phyloP scores from a whole-genome alignment of 179 eudicot species.

The Spinacia oleracea region DNA sequence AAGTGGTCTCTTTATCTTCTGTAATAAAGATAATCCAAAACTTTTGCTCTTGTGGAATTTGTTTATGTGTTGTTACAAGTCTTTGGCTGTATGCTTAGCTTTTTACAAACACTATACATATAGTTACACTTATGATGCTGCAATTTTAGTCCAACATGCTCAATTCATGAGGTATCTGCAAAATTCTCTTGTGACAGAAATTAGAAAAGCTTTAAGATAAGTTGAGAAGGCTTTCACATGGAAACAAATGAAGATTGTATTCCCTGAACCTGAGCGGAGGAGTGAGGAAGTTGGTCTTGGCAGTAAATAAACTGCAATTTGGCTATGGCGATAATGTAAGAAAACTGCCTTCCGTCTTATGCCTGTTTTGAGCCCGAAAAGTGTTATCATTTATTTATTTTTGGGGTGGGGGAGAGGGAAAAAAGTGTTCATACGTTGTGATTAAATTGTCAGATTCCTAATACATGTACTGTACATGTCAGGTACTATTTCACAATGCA shows the following conservation, averaged over 20 bases:
- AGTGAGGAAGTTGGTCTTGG: constrained; percentile 79
- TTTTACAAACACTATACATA: neutral
- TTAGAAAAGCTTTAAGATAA: constrained; percentile 87
- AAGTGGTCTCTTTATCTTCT: neutral
- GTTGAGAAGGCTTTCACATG: constrained; percentile 91
- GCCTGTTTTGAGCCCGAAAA: neutral
- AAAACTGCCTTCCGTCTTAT: constrained; percentile 15
- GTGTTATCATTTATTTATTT: neutral
- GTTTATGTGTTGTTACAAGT: neutral
- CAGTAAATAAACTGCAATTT: constrained; percentile 72
- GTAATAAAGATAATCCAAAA: neutral
- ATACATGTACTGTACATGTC: constrained; percentile 23
- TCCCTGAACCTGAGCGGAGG: constrained; percentile 86
- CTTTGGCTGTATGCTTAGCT: neutral
- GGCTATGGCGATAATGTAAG: constrained; percentile 71
- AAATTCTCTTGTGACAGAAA: constrained; percentile 49
- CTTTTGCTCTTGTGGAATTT: neutral
- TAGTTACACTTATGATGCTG: neutral
- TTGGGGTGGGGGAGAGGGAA: neutral
- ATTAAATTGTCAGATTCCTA: constrained; percentile 7
- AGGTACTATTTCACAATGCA: constrained; percentile 78
- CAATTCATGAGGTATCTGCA: neutral
- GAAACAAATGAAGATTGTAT: constrained; percentile 93
- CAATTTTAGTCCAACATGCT: neutral
- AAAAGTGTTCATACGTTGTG: neutral